phyloP scores from a whole-genome alignment of 495 filamentous ascomycete genomes.

The Hypoxylon fragiforme region DNA sequence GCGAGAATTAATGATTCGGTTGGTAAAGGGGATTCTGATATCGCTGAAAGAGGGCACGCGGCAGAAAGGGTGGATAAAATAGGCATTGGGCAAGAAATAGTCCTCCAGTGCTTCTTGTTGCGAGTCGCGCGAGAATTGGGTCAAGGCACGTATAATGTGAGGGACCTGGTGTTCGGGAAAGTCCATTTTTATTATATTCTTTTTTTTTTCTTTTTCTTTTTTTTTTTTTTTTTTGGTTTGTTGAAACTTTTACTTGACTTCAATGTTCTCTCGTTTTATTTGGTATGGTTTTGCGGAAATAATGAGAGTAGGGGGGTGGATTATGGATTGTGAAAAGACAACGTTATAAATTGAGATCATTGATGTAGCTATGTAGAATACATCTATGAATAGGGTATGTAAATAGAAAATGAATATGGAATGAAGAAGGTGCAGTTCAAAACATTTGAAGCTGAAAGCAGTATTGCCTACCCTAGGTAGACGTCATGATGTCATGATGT shows the following conservation, averaged over 20 bases:
- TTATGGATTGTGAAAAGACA: too few species aligned
- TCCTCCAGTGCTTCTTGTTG: conserved; percentile 65
- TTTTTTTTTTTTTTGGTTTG: too few species aligned
- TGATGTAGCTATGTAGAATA: too few species aligned
- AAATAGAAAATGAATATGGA: not conserved
- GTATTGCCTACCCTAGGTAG: not conserved
- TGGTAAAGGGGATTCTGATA: conserved; percentile 46
- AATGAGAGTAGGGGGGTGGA: too few species aligned
- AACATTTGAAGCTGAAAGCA: not conserved
- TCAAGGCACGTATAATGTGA: conserved; percentile 65
- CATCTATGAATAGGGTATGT: not conserved
- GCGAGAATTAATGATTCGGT: conserved; percentile 55
- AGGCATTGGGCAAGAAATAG: conserved; percentile 70
- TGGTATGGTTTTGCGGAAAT: too few species aligned
- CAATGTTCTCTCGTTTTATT: too few species aligned
- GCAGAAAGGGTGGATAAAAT: conserved; percentile 82
- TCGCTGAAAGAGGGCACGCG: conserved; percentile 63
- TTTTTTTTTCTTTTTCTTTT: too few species aligned
- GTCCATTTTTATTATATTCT: conserved; percentile 36
- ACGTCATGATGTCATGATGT: not conserved
- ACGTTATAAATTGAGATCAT: too few species aligned
- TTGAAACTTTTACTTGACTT: too few species aligned
- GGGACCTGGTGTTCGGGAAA: conserved; percentile 47
- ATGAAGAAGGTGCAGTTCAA: not conserved
- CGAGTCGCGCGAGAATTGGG: conserved; percentile 61